Percentiles rank a stretch among this genome's conserved stretches.
Evolutionary conservation across 495 filamentous ascomycete species (phyloP).

Genomic region (Trichocladium uniseriatum): DNA sequence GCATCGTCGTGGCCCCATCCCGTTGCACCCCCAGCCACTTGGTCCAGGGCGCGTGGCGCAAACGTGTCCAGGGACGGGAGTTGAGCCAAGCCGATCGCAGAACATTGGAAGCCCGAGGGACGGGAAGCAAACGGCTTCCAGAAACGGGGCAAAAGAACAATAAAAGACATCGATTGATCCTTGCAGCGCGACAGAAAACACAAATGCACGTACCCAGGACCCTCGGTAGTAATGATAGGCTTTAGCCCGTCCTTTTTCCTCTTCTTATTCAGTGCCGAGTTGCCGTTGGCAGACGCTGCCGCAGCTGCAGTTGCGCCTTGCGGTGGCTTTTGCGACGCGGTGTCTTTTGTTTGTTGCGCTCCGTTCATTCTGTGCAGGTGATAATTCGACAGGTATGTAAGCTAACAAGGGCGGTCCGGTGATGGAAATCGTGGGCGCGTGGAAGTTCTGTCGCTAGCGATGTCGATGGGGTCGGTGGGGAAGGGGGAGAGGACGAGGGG

Average conservation of each 20-base stretch:
- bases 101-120: conserved; percentile 21
- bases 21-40: conserved; percentile 28
- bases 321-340: conserved; percentile 19
- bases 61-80: neutral
- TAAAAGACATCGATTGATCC: conserved; percentile 3
- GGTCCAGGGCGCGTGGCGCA: conserved; percentile 6
- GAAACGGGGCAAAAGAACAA: conserved; percentile 10
- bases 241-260: conserved; percentile 83
- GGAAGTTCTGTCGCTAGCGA: neutral
- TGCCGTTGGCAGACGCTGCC: conserved; percentile 24
- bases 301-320: conserved; percentile 15
- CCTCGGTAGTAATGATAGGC: conserved; percentile 82
- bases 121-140: conserved; percentile 19
- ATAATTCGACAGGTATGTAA: neutral
- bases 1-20: conserved; percentile 8
- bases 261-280: conserved; percentile 56
- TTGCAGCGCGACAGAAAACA: conserved; percentile 16
- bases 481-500: neutral
- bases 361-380: conserved; percentile 28
- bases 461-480: conserved; percentile 1
- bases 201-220: conserved; percentile 36
- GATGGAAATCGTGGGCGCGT: conserved; percentile 4
- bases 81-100: conserved; percentile 2
- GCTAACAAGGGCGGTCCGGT: conserved; percentile 2
- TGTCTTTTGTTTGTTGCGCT: conserved; percentile 20